Evolutionary conservation across 2,329 filamentous ascomycete genomes (phyloP).

Genomic region (Bretziella fagacearum): DNA sequence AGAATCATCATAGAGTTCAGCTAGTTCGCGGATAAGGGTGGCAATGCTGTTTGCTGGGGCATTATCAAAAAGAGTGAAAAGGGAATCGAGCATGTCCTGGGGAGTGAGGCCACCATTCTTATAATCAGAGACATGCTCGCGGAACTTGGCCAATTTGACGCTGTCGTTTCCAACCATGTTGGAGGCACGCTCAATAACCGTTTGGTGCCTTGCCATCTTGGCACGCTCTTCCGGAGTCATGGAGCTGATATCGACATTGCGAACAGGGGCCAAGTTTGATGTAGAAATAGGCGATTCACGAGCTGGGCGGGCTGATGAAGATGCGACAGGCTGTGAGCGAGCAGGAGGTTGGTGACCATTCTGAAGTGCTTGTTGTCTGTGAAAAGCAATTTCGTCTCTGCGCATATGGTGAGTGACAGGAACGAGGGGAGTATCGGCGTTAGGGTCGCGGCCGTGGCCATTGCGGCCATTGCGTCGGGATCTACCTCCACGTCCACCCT

Average conservation of each 20-base stretch:
- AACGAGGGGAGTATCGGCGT: conserved; percentile 49
- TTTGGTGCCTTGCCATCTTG: conserved; percentile 59
- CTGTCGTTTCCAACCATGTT: conserved; percentile 64
- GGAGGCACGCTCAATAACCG: conserved; percentile 71
- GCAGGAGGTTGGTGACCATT: conserved; percentile 46
- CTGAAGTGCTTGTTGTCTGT: conserved; percentile 81
- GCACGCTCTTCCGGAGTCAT: conserved; percentile 65
- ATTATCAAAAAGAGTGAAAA: conserved; percentile 70
- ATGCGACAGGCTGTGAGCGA: conserved; percentile 6
- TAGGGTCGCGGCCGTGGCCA: conserved; percentile 24
- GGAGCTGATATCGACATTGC: conserved; percentile 13
- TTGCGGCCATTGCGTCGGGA: conserved; percentile 26
- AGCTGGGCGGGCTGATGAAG: conserved; percentile 16
- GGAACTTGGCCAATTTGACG: conserved; percentile 61
- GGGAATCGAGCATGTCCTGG: conserved; percentile 63
- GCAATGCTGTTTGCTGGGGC: conserved; percentile 65
- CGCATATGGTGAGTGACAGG: conserved; percentile 62
- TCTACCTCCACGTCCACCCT: conserved; percentile 21
- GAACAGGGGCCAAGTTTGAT: not conserved
- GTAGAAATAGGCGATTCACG: not conserved
- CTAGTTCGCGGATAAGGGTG: conserved; percentile 77
- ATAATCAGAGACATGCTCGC: conserved; percentile 62
- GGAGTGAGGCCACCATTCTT: conserved; percentile 53
- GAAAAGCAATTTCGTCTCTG: conserved; percentile 78
- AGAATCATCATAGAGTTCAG: conserved; percentile 79